Percentiles rank a stretch among this genome's conserved stretches.
Conservation (phyloP, 345 rosid genomes). For the Limnanthes douglasii region DNA sequence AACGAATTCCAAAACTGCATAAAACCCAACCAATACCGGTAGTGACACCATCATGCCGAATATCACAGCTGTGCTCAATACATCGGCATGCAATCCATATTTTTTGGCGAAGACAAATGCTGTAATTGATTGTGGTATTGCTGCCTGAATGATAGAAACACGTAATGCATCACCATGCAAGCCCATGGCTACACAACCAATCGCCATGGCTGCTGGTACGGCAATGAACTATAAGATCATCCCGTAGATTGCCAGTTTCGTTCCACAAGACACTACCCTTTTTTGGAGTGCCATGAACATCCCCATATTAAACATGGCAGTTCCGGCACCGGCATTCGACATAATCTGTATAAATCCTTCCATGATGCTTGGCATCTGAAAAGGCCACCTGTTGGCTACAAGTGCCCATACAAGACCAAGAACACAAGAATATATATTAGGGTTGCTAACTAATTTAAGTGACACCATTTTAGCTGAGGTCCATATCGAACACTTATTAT, state of each 20-base stretch:
- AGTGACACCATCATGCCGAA: conserved; percentile 55
- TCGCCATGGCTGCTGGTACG: conserved; percentile 68
- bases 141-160: conserved; percentile 66
- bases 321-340: conserved; percentile 90
- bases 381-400: conserved; percentile 65
- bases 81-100: conserved; percentile 62
- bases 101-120: conserved; percentile 67
- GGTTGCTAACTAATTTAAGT: conserved; percentile 47
- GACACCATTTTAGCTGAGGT: conserved; percentile 36
- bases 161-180: conserved; percentile 59
- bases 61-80: conserved; percentile 74
- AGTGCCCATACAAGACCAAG: conserved; percentile 64
- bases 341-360: conserved; percentile 60
- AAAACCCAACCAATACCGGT: conserved; percentile 52
- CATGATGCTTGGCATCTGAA: conserved; percentile 65
- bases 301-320: conserved; percentile 95
- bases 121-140: conserved; percentile 63
- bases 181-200: conserved; percentile 47
- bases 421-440: conserved; percentile 59
- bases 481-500: conserved; percentile 21
- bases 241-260: conserved; percentile 29
- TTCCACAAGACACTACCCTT: conserved; percentile 61
- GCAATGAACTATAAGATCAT: conserved; percentile 54
- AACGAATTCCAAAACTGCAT: conserved; percentile 29
- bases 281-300: conserved; percentile 84